A percentile compares a stretch with the other conserved stretches of the same genome.
These are phyloP conservation scores for Phytopythium boreale DNA, from an alignment of 352 stramenopile genomes.

Conservation along the genomic window DNA sequence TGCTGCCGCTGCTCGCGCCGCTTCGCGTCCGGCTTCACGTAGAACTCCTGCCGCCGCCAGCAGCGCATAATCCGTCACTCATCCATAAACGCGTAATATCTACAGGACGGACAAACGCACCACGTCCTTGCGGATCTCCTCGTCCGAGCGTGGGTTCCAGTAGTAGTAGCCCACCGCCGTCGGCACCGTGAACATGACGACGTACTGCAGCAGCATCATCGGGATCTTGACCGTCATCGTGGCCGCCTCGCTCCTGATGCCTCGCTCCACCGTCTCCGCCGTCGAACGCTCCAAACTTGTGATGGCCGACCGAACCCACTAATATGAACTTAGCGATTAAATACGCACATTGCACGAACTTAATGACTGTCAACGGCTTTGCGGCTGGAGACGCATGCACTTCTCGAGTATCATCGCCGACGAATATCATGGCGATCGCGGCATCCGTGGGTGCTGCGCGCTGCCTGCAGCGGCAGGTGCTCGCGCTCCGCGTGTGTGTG, in stretches of 20 bases:
- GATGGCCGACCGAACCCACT: not conserved
- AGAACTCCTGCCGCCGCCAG: slow-evolving; percentile 41
- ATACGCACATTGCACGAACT: not conserved
- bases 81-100: too few relatives aligned
- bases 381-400: not conserved
- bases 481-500: not conserved
- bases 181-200: slow-evolving; percentile 64
- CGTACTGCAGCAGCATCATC: slow-evolving; percentile 85
- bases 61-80: not conserved
- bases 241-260: not conserved
- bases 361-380: not conserved
- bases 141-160: slow-evolving; percentile 70
- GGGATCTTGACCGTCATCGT: slow-evolving; percentile 58
- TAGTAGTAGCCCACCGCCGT: slow-evolving; percentile 63
- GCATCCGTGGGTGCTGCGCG: slow-evolving; percentile 2
- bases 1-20: slow-evolving; percentile 58
- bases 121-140: slow-evolving; percentile 73
- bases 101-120: slow-evolving; percentile 33
- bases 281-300: slow-evolving; percentile 1
- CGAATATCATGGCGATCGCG: not conserved
- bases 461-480: slow-evolving; percentile 17
- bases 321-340: not conserved
- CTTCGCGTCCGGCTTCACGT: slow-evolving; percentile 60
- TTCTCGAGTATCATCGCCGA: not conserved
- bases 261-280: not conserved